Percentiles rank a stretch among this genome's conserved stretches.
phyloP scores from a whole-genome alignment of 805 yeast species.

The Ascoidea asiatica region DNA sequence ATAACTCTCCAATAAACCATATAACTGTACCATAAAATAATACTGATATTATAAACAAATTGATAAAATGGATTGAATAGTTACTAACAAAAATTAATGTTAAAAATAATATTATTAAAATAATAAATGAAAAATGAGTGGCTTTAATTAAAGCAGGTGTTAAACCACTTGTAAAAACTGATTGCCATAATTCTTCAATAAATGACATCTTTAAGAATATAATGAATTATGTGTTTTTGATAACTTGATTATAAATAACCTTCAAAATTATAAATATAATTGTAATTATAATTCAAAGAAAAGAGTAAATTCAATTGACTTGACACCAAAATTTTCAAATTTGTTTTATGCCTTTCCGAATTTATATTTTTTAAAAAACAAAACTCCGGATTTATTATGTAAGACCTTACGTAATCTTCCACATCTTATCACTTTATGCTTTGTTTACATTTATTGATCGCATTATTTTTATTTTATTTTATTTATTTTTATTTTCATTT shows the following conservation, averaged over 20 bases:
- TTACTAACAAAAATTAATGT: constrained; percentile 47
- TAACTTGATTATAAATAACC: constrained; percentile 5
- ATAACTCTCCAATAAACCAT: constrained; percentile 76
- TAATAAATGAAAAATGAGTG: constrained; percentile 70
- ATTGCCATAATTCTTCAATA: constrained; percentile 69
- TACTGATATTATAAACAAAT: constrained; percentile 40
- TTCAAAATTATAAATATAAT: background rate
- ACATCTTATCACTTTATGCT: background rate
- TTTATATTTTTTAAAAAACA: too few relatives aligned
- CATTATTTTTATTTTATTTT: background rate
- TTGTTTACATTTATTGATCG: background rate
- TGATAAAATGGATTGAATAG: constrained; percentile 51
- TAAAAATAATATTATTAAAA: constrained; percentile 42
- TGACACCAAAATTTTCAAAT: background rate
- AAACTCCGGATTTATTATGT: background rate
- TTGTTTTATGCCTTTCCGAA: too few relatives aligned
- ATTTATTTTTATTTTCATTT: background rate
- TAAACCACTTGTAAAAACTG: constrained; percentile 86
- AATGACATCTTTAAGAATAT: constrained; percentile 18
- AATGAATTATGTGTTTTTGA: constrained; percentile 2
- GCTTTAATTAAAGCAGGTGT: constrained; percentile 83
- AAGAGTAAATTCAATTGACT: background rate
- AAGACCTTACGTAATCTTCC: background rate
- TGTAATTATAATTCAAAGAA: background rate
- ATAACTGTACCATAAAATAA: constrained; percentile 68